Percentiles rank a stretch among this genome's conserved stretches.
Conservation (phyloP, 345 rosid genomes). For the Citropsis articulata region DNA sequence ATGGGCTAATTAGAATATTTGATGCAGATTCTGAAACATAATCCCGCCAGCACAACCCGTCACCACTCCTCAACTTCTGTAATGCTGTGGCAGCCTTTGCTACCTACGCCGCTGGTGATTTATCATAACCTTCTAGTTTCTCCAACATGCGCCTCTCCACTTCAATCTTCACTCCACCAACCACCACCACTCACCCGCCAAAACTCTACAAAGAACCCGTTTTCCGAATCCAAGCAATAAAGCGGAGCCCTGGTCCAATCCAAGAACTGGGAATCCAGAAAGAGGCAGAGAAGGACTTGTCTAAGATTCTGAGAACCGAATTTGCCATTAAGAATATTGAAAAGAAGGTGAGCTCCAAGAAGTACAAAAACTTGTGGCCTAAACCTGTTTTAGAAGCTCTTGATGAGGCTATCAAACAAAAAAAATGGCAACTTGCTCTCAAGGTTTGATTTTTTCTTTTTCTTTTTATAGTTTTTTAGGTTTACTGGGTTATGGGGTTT, state of each 20-base stretch:
- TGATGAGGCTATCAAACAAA: conserved; percentile 58
- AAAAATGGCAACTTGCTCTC: conserved; percentile 65
- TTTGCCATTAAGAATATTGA: conserved; percentile 64
- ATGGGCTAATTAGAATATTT: too few relatives aligned
- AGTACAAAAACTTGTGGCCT: conserved; percentile 73
- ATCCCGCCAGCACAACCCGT: background rate
- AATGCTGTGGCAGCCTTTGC: background rate
- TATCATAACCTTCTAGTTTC: conserved; percentile 3
- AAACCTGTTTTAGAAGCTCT: conserved; percentile 86
- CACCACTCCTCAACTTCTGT: background rate
- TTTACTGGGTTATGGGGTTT: background rate
- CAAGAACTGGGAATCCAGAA: conserved; percentile 34
- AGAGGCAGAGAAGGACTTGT: conserved; percentile 53
- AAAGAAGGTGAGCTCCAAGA: conserved; percentile 66
- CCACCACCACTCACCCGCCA: conserved; percentile 29
- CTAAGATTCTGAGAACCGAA: conserved; percentile 62
- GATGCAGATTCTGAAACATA: background rate
- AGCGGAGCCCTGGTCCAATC: conserved; percentile 19
- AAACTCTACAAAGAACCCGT: conserved; percentile 25
- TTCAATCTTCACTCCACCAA: conserved; percentile 20
- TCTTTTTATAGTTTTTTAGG: background rate
- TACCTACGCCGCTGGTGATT: background rate
- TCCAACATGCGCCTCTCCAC: background rate
- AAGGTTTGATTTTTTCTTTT: conserved; percentile 35
- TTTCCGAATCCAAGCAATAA: conserved; percentile 15